A percentile compares a stretch with the other conserved stretches of the same genome.
Conservation (phyloP, 2,329 filamentous ascomycete species). For the Fusarium euwallaceae region DNA sequence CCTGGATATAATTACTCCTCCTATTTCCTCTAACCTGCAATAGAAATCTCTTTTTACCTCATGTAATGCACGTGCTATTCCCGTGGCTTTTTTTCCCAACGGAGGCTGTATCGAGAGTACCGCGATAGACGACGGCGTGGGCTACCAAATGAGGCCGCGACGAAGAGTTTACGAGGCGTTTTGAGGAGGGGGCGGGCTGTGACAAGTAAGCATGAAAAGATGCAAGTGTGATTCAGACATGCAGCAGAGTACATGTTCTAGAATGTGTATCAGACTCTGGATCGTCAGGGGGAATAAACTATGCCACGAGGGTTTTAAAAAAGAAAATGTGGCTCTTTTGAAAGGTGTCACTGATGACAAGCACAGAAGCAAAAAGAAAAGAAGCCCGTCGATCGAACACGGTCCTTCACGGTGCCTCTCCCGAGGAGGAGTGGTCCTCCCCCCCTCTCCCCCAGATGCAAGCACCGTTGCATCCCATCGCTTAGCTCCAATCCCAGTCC, state of each 20-base stretch:
- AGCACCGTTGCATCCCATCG: constrained; percentile 4
- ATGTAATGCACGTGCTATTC: not conserved
- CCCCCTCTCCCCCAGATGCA: not conserved
- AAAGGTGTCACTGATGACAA: not conserved
- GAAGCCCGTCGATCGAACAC: not conserved
- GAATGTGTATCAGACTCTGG: not conserved
- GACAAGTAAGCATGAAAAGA: not conserved
- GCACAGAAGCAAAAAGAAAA: not conserved
- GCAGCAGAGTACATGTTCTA: not conserved
- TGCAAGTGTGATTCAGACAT: not conserved
- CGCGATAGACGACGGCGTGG: not conserved
- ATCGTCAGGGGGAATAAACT: constrained; percentile 1
- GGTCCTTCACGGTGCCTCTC: not conserved
- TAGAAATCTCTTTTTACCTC: not conserved
- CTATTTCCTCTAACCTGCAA: not conserved
- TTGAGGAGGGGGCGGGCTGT: not conserved
- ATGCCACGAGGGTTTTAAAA: not conserved
- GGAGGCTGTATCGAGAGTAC: not conserved
- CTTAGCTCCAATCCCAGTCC: not conserved
- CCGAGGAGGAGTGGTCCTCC: not conserved
- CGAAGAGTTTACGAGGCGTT: not conserved
- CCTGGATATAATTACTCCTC: not conserved
- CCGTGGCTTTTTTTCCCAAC: not conserved
- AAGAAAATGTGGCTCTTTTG: not conserved
- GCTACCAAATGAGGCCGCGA: not conserved